These are phyloP conservation scores for Oldenlandia corymbosa DNA, from an alignment of 257 asterid species.

Conservation along the genomic window DNA sequence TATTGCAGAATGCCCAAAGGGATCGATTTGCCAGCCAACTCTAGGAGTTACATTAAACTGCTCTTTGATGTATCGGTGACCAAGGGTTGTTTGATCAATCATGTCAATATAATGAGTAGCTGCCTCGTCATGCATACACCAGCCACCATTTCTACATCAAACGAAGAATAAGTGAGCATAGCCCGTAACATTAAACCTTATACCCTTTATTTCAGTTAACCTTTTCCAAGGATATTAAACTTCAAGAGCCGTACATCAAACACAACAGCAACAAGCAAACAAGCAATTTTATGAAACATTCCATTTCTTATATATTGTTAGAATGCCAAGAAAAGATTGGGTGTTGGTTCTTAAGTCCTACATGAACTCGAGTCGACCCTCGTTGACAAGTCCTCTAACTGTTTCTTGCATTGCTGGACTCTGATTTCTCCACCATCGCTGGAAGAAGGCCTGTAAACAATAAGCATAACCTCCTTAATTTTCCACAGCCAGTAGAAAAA, in stretches of 20 bases:
- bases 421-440: constrained; percentile 97
- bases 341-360: constrained; percentile 17
- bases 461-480: not conserved
- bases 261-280: too few species aligned
- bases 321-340: not conserved
- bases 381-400: constrained; percentile 53
- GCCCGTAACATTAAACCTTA: constrained; percentile 2
- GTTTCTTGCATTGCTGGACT: constrained; percentile 52
- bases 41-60: constrained; percentile 83
- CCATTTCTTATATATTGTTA: not conserved
- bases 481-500: not conserved
- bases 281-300: not conserved
- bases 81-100: constrained; percentile 97
- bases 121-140: constrained; percentile 99
- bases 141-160: constrained; percentile 81
- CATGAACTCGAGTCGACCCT: constrained; percentile 97
- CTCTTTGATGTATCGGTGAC: constrained; percentile 69
- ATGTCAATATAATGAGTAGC: constrained; percentile 89
- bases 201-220: too few species aligned
- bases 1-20: constrained; percentile 96
- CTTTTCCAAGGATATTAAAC: not conserved
- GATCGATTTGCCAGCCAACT: constrained; percentile 98
- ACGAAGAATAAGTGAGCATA: not conserved
- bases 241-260: too few species aligned
- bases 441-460: constrained; percentile 74